Conservation (phyloP, 768 basidiomycete genomes). For the Pholiota conissans region DNA sequence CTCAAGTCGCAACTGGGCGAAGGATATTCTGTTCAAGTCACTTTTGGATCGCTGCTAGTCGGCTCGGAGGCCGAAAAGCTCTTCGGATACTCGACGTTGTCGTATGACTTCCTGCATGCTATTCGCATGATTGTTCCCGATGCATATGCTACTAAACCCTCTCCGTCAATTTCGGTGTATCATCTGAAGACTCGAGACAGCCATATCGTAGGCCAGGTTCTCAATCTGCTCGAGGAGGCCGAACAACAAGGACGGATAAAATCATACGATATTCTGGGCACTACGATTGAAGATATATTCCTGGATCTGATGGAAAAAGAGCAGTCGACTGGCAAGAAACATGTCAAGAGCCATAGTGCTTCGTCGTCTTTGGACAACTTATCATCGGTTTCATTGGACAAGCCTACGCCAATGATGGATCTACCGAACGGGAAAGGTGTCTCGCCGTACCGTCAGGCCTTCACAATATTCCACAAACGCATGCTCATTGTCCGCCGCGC, state of each 20-base stretch:
- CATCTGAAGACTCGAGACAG: slow-evolving; percentile 65
- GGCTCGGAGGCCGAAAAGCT: slow-evolving; percentile 3
- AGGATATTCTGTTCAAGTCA: slow-evolving; percentile 66
- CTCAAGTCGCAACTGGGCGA: slow-evolving; percentile 70
- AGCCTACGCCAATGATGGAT: slow-evolving; percentile 25
- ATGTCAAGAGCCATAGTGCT: slow-evolving; percentile 10
- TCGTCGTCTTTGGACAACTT: slow-evolving; percentile 14
- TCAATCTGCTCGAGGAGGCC: slow-evolving; percentile 51
- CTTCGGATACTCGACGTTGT: slow-evolving; percentile 9
- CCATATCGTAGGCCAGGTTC: slow-evolving; percentile 49
- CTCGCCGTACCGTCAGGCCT: slow-evolving; percentile 61
- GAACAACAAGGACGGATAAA: slow-evolving; percentile 33
- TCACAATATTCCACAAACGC: slow-evolving; percentile 76
- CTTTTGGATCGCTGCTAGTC: slow-evolving; percentile 29
- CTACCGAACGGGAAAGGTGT: slow-evolving; percentile 52
- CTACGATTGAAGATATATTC: slow-evolving; percentile 83
- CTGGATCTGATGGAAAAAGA: slow-evolving; percentile 62
- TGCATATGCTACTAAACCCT: slow-evolving; percentile 38
- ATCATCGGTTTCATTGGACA: slow-evolving; percentile 12
- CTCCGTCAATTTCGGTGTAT: slow-evolving; percentile 45
- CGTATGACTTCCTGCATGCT: slow-evolving; percentile 36
- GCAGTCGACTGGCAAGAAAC: slow-evolving; percentile 19
- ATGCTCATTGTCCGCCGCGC: slow-evolving; percentile 61
- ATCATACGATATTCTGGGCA: slow-evolving; percentile 68
- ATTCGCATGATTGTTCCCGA: slow-evolving; percentile 48